These are phyloP conservation scores for Terfezia boudieri DNA, from an alignment of 495 filamentous ascomycete genomes.

Conservation along the genomic window DNA sequence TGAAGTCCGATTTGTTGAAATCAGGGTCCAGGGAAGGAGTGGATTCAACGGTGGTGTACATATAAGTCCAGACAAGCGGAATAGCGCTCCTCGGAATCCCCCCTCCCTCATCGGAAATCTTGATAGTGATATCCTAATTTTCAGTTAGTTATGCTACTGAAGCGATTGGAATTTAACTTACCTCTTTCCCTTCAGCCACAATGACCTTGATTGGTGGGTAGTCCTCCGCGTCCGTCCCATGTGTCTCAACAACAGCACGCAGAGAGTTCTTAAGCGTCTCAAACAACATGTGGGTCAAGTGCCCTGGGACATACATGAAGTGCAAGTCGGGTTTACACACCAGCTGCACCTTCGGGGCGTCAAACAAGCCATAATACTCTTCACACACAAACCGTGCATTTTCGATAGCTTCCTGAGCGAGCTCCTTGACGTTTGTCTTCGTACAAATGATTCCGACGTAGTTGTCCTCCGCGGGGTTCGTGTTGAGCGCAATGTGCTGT, in stretches of 20 bases:
- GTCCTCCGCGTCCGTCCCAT: slow-evolving; percentile 82
- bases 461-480: slow-evolving; percentile 70
- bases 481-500: slow-evolving; percentile 89
- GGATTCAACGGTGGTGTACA: slow-evolving; percentile 96
- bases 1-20: slow-evolving; percentile 98
- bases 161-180: background rate
- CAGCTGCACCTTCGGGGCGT: slow-evolving; percentile 87
- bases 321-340: slow-evolving; percentile 79
- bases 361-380: slow-evolving; percentile 94
- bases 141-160: slow-evolving; percentile 1
- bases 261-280: slow-evolving; percentile 97
- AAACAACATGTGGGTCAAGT: slow-evolving; percentile 96
- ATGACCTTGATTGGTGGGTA: slow-evolving; percentile 95
- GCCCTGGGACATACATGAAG: slow-evolving; percentile 98
- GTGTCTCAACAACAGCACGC: slow-evolving; percentile 85
- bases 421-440: slow-evolving; percentile 86
- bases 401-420: slow-evolving; percentile 91
- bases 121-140: slow-evolving; percentile 72
- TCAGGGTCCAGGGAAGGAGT: slow-evolving; percentile 89
- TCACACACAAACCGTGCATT: slow-evolving; percentile 97
- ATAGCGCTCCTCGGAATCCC: slow-evolving; percentile 81
- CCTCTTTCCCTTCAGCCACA: slow-evolving; percentile 82
- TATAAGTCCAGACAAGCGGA: slow-evolving; percentile 96
- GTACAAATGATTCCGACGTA: slow-evolving; percentile 99
- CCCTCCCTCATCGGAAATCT: slow-evolving; percentile 87